Percentiles rank a stretch among this genome's conserved stretches.
These are phyloP conservation scores for Flagelloscypha sp. DNA, from an alignment of 768 basidiomycete genomes.

Conservation along the genomic window DNA sequence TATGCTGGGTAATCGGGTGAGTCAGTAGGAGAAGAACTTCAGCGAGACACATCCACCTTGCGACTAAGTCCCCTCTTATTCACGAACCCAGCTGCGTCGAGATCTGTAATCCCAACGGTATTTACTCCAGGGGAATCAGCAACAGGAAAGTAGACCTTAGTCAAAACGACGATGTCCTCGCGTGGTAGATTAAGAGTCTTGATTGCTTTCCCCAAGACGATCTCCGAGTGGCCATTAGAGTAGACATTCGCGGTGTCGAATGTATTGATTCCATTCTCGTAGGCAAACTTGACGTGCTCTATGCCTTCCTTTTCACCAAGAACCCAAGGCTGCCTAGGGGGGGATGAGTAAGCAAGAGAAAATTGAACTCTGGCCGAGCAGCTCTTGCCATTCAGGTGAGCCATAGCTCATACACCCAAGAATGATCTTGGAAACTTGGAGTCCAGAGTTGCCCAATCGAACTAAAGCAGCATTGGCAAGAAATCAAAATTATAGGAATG, in stretches of 20 bases:
- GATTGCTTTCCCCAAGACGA: conserved; percentile 65
- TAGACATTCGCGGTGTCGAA: conserved; percentile 59
- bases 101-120: conserved; percentile 20
- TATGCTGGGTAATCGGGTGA: conserved; percentile 39
- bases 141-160: conserved; percentile 40
- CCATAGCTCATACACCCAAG: conserved; percentile 22
- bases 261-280: conserved; percentile 56
- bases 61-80: conserved; percentile 43
- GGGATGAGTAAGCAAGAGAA: too few species aligned
- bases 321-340: conserved; percentile 26
- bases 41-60: conserved; percentile 24
- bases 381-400: conserved; percentile 18
- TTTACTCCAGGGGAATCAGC: conserved; percentile 28
- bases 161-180: conserved; percentile 70
- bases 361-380: too few species aligned
- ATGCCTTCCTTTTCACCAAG: conserved; percentile 26
- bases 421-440: conserved; percentile 37
- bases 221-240: conserved; percentile 58
- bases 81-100: conserved; percentile 40
- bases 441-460: conserved; percentile 38
- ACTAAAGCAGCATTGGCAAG: too few species aligned
- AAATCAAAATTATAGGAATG: too few species aligned
- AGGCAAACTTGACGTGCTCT: conserved; percentile 30
- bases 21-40: not conserved
- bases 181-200: conserved; percentile 60